phyloP scores from a whole-genome alignment of 768 basidiomycete species.

The Guyanaporus albipodus region DNA sequence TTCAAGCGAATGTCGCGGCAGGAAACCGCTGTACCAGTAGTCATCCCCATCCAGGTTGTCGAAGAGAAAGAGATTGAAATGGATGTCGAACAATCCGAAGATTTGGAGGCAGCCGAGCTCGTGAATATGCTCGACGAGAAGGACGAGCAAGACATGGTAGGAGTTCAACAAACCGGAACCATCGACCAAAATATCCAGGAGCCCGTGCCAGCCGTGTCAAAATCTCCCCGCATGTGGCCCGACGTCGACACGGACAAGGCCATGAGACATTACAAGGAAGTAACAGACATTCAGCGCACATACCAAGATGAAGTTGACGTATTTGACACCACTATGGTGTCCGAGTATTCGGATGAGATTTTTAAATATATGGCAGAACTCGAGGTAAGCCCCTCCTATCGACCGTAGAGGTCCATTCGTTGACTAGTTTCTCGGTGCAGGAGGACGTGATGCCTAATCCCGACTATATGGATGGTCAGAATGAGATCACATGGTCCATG shows the following conservation, averaged over 20 bases:
- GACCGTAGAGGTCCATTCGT: conserved; percentile 6
- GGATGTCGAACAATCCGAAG: conserved; percentile 49
- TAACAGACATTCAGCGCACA: conserved; percentile 57
- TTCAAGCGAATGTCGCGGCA: conserved; percentile 41
- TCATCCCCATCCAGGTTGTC: conserved; percentile 36
- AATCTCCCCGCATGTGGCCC: conserved; percentile 64
- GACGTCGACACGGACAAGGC: conserved; percentile 62
- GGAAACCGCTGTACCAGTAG: conserved; percentile 41
- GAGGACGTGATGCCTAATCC: conserved; percentile 86
- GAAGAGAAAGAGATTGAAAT: conserved; percentile 55
- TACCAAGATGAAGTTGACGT: conserved; percentile 72
- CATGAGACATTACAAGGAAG: conserved; percentile 52
- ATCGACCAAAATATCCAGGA: conserved; percentile 44
- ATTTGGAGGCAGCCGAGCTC: conserved; percentile 36
- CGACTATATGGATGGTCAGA: conserved; percentile 91
- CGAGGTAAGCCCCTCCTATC: conserved; percentile 56
- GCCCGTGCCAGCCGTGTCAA: conserved; percentile 35
- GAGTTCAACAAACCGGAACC: conserved; percentile 39
- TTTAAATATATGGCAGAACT: conserved; percentile 94
- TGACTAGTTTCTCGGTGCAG: conserved; percentile 40
- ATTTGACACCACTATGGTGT: conserved; percentile 87
- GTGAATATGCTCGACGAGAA: conserved; percentile 42
- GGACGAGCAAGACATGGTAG: conserved; percentile 65
- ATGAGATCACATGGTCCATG: conserved; percentile 91
- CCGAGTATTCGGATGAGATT: conserved; percentile 98